These are phyloP conservation scores for Chlorella sp. DNA, from an alignment of 139 green algal species.

Conservation along the genomic window DNA sequence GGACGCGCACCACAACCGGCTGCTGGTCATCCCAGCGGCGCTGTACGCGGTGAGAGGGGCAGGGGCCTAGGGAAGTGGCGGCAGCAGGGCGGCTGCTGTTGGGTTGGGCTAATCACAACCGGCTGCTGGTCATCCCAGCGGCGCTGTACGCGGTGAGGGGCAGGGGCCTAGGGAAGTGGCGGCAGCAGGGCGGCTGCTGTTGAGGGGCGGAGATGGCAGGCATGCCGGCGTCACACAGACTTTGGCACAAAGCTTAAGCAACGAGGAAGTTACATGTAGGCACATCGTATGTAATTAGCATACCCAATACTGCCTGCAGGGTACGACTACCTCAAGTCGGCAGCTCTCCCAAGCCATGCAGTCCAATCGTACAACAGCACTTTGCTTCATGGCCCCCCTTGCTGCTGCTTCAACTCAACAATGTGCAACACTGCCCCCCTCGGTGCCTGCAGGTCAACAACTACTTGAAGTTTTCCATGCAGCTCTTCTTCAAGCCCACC, in stretches of 20 bases:
- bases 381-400: too few species aligned
- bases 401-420: too few species aligned
- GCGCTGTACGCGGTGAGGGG: slow-evolving; percentile 76
- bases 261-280: too few species aligned
- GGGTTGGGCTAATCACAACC: slow-evolving; percentile 83
- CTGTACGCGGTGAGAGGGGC: slow-evolving; percentile 94
- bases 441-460: slow-evolving; percentile 22
- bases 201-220: too few species aligned
- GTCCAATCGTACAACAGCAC: too few species aligned
- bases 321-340: too few species aligned
- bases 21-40: slow-evolving; percentile 84
- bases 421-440: not conserved
- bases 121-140: slow-evolving; percentile 85
- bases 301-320: too few species aligned
- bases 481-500: slow-evolving; percentile 95
- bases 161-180: not conserved
- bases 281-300: too few species aligned
- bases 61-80: not conserved
- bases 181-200: not conserved
- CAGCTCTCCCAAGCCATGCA: too few species aligned
- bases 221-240: too few species aligned
- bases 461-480: slow-evolving; percentile 47
- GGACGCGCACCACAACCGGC: slow-evolving; percentile 82
- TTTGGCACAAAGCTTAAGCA: too few species aligned
- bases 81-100: not conserved